phyloP scores from a whole-genome alignment of 2,329 filamentous ascomycete genomes.

The Lecanicillium sp. region DNA sequence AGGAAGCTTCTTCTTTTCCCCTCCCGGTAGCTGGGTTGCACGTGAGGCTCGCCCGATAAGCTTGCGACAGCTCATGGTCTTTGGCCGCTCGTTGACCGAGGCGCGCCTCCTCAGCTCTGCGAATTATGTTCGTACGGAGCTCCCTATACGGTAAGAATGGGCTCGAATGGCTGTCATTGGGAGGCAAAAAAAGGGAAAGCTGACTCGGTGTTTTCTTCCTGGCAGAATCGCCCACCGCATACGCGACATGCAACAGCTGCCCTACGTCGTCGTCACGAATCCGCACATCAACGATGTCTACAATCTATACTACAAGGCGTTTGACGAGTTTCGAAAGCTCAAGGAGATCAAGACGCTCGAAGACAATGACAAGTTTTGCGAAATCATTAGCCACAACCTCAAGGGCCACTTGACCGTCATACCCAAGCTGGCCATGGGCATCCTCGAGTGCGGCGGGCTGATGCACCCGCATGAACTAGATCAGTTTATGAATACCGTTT shows the following conservation, averaged over 20 bases:
- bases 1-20: constrained; percentile 11
- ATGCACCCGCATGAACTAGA: constrained; percentile 79
- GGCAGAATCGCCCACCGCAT: constrained; percentile 81
- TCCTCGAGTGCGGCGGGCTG: constrained; percentile 78
- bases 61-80: constrained; percentile 92
- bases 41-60: constrained; percentile 93
- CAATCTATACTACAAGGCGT: constrained; percentile 94
- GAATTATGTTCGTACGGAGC: constrained; percentile 93
- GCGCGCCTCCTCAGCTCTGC: constrained; percentile 83
- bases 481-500: constrained; percentile 87
- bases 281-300: constrained; percentile 90
- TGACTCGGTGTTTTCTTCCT: background rate
- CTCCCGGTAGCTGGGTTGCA: constrained; percentile 69
- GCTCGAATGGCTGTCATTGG: background rate
- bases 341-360: constrained; percentile 77
- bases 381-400: constrained; percentile 69
- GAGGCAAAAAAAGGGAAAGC: background rate
- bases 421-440: constrained; percentile 87
- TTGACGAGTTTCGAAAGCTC: constrained; percentile 79
- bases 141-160: constrained; percentile 63
- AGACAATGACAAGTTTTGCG: constrained; percentile 84
- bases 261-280: constrained; percentile 95
- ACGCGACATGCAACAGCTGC: constrained; percentile 93
- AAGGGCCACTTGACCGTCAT: constrained; percentile 89
- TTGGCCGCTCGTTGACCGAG: constrained; percentile 88